Conservation (phyloP, 192 early-diverging fungal species). For the Coemansia sp. region DNA sequence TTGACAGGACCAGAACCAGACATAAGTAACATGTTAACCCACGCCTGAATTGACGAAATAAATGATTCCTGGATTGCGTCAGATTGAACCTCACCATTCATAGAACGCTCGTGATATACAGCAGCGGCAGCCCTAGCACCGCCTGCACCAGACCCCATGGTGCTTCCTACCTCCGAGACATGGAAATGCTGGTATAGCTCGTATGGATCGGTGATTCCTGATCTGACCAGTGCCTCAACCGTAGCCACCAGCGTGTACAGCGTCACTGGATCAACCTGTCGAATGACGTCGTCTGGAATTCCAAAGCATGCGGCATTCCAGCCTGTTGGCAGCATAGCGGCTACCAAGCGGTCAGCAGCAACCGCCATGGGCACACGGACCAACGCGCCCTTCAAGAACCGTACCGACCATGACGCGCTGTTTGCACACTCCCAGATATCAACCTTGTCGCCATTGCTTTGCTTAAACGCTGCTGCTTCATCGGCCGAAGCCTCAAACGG, state of each 20-base stretch:
- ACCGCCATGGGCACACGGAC: conserved; percentile 88
- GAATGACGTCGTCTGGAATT: conserved; percentile 83
- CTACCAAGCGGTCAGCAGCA: conserved; percentile 75
- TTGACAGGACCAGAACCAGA: conserved; percentile 89
- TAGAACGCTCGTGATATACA: conserved; percentile 69
- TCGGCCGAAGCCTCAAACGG: conserved; percentile 83
- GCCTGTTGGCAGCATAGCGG: conserved; percentile 89
- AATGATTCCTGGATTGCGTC: conserved; percentile 91
- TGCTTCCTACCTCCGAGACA: conserved; percentile 90
- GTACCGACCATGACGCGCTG: conserved; percentile 65
- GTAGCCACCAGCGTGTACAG: conserved; percentile 84
- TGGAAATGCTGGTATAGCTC: conserved; percentile 96
- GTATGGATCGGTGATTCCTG: conserved; percentile 94
- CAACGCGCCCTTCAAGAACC: conserved; percentile 54
- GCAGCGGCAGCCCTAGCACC: conserved; percentile 66
- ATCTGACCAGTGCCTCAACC: conserved; percentile 84
- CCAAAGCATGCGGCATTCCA: conserved; percentile 89
- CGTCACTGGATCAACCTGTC: conserved; percentile 86
- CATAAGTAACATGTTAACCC: conserved; percentile 92
- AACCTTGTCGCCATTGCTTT: conserved; percentile 75
- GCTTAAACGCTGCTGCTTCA: conserved; percentile 81
- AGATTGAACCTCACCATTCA: conserved; percentile 77
- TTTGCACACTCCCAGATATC: conserved; percentile 47
- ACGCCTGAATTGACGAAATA: conserved; percentile 94
- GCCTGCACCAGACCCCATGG: conserved; percentile 83